phyloP scores from a whole-genome alignment of 2,329 filamentous ascomycete species.

The Coleophoma eucalyptorum region DNA sequence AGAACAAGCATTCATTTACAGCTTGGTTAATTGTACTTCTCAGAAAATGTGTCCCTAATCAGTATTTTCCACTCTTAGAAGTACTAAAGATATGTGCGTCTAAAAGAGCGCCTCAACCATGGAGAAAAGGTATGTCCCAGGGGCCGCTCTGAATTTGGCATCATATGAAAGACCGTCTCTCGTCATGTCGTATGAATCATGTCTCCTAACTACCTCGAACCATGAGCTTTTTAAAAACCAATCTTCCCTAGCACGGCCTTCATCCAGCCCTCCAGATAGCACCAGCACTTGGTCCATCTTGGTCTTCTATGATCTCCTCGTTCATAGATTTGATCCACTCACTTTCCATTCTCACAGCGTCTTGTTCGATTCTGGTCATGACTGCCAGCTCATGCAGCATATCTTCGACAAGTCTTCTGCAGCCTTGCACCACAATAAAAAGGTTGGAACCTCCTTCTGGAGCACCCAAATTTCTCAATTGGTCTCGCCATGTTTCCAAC shows the following conservation, averaged over 20 bases:
- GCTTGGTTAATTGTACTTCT: no score
- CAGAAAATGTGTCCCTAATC: no score
- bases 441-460: constrained; percentile 34
- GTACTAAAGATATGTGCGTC: no score
- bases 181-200: neutral
- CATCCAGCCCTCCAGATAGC: constrained; percentile 21
- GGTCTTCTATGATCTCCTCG: constrained; percentile 27
- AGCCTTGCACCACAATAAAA: constrained; percentile 42
- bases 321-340: constrained; percentile 56
- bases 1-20: no score
- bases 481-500: constrained; percentile 49
- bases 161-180: no score
- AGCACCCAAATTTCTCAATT: constrained; percentile 43
- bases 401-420: constrained; percentile 44
- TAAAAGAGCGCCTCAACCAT: no score
- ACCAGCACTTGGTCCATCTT: constrained; percentile 15
- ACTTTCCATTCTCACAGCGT: constrained; percentile 51
- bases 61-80: no score
- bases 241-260: neutral
- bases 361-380: constrained; percentile 59
- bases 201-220: no score
- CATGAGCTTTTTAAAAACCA: neutral
- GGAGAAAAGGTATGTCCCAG: no score
- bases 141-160: no score
- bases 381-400: constrained; percentile 60